Evolutionary conservation across 495 filamentous ascomycete genomes (phyloP).

Genomic region (Trichoderma reesei): DNA sequence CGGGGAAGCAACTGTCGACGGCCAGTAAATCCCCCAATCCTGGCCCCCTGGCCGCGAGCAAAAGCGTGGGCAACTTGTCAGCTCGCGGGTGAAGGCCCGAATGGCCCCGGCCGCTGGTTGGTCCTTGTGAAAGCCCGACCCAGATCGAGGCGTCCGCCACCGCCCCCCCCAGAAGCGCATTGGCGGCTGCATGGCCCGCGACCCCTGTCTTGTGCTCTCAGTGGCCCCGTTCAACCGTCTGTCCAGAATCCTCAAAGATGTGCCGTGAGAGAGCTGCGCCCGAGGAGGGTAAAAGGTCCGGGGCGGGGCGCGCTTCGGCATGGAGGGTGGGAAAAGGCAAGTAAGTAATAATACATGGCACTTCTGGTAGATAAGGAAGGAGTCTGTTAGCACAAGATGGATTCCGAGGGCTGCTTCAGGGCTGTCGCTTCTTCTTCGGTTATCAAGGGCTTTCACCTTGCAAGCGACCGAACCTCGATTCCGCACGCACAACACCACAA

Average conservation of each 20-base stretch:
- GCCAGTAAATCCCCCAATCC: background rate
- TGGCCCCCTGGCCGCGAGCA: background rate
- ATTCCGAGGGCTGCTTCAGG: background rate
- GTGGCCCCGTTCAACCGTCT: too few species aligned
- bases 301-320: conserved; percentile 5
- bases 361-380: background rate
- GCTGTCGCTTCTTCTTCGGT: background rate
- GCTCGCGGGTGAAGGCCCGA: conserved; percentile 6
- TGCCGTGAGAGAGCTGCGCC: background rate
- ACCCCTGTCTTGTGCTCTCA: background rate
- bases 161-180: background rate
- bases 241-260: background rate
- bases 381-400: background rate
- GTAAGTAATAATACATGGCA: background rate
- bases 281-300: conserved; percentile 7
- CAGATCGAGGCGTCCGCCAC: conserved; percentile 7
- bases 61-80: background rate
- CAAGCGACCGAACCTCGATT: too few species aligned
- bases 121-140: background rate
- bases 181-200: background rate
- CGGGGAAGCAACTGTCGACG: background rate
- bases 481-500: too few species aligned
- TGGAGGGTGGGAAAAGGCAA: background rate
- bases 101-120: background rate
- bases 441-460: background rate